phyloP scores from a whole-genome alignment of 441 rosid species.

The Brassica hybrid region DNA sequence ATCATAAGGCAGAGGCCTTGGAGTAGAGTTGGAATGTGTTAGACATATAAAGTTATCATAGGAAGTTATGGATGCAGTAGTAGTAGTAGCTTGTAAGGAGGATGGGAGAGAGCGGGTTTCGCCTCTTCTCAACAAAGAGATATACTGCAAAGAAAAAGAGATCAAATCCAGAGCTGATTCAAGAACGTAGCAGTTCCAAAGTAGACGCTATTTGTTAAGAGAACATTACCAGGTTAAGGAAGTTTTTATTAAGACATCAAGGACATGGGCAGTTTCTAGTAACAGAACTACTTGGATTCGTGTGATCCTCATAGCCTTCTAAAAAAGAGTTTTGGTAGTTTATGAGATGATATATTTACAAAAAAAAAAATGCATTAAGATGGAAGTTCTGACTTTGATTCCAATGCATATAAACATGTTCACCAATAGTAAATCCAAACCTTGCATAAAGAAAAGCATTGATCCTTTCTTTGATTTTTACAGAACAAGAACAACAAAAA shows the following conservation, averaged over 20 bases:
- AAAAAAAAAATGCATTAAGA: too few species aligned
- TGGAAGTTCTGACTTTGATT: too few species aligned
- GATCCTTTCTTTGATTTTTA: not conserved
- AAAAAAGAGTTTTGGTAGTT: not conserved
- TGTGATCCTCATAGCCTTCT: constrained; percentile 65
- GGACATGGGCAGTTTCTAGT: constrained; percentile 78
- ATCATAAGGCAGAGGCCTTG: constrained; percentile 91
- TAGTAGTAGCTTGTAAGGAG: constrained; percentile 63
- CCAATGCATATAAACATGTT: too few species aligned
- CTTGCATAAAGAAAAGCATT: not conserved
- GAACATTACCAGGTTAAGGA: constrained; percentile 56
- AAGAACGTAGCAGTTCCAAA: not conserved
- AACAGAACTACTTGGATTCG: constrained; percentile 59
- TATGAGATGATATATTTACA: too few species aligned
- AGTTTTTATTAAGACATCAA: constrained; percentile 65
- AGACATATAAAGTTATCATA: constrained; percentile 67
- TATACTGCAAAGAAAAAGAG: constrained; percentile 48
- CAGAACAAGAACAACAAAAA: not conserved
- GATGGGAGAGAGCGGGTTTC: constrained; percentile 62
- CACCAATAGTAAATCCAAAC: not conserved
- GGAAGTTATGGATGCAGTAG: constrained; percentile 52
- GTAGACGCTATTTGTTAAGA: not conserved
- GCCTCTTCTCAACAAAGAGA: constrained; percentile 60
- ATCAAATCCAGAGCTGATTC: too few species aligned
- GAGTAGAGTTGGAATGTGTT: constrained; percentile 77